Base-by-base conservation (phyloP, 495 filamentous ascomycete species). In the Hypoxylon subgilvum region DNA sequence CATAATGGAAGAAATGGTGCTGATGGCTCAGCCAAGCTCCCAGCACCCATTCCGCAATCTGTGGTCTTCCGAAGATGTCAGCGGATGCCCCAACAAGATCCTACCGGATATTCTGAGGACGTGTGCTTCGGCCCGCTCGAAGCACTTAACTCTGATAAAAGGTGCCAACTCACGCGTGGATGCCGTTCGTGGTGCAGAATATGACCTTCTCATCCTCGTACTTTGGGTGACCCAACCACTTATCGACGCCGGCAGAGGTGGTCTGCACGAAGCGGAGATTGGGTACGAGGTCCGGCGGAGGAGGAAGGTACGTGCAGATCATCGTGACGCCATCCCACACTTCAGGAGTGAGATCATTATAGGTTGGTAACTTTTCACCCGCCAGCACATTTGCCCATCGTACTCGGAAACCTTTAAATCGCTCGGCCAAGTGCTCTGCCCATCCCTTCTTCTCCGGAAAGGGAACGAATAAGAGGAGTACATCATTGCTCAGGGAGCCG, bases 41-140 rank as follows among this genome's bases (percentile, higher is more conserved):
- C 6, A 77, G 72, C 8, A 74, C 73, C 74, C 74, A 77, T 56
- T 77, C 74, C n/a, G 73, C 72, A 14, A 77, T 77, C 43, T 74
- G 74, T 5, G 73, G 68, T 2, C 73, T 75, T 53, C 13, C 16
- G 4, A 42, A 16, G 12, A 31, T 3, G 42, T 16, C 23, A 32
- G 23, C 23, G n/a, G n/a, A n/a, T n/a, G n/a, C n/a, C n/a, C n/a
- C n/a, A n/a, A n/a, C n/a, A n/a, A n/a, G n/a, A n/a, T 27, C 23
- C 4, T 27, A 27, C 23, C 23, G 3, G 23, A 27, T 3, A 27
- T 27, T 27, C n/a, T n/a, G n/a, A n/a, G n/a, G n/a, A n/a, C n/a
- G n/a, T n/a, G n/a, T n/a, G n/a, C n/a, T n/a, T n/a, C n/a, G n/a
- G n/a, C n/a, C n/a, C n/a, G n/a, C n/a, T n/a, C n/a, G n/a, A n/a